Conservation (phyloP, 768 basidiomycete species). For the Galerina sulciceps region DNA sequence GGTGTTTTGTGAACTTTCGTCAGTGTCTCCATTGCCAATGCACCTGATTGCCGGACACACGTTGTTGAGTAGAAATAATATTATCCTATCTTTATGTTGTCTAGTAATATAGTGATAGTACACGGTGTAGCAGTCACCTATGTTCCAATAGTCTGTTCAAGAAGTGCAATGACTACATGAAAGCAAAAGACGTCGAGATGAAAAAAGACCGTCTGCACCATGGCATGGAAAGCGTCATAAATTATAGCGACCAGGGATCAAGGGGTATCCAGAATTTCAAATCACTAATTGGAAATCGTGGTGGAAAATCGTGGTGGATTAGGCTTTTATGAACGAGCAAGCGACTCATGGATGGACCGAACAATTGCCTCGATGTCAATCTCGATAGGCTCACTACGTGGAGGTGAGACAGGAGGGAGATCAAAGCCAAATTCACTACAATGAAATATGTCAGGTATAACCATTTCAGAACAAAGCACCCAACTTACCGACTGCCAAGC, state of each 20-base stretch:
- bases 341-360: slow-evolving; percentile 33
- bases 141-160: too few species aligned
- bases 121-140: too few species aligned
- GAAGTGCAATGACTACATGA: background rate
- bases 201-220: background rate
- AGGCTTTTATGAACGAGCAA: slow-evolving; percentile 13
- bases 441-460: background rate
- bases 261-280: background rate
- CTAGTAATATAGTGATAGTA: too few species aligned
- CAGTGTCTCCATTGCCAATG: too few species aligned
- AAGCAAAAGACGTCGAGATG: background rate
- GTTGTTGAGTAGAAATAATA: too few species aligned
- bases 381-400: slow-evolving; percentile 25
- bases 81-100: too few species aligned
- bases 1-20: too few species aligned
- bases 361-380: slow-evolving; percentile 48
- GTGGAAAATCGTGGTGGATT: background rate
- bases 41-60: too few species aligned
- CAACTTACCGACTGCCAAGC: slow-evolving; percentile 45
- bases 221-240: background rate
- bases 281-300: background rate
- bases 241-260: background rate
- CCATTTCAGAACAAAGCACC: background rate
- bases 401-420: background rate
- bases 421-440: slow-evolving; percentile 1